Conservation (phyloP, 2,329 filamentous ascomycete species). For the Alternaria viburni region DNA sequence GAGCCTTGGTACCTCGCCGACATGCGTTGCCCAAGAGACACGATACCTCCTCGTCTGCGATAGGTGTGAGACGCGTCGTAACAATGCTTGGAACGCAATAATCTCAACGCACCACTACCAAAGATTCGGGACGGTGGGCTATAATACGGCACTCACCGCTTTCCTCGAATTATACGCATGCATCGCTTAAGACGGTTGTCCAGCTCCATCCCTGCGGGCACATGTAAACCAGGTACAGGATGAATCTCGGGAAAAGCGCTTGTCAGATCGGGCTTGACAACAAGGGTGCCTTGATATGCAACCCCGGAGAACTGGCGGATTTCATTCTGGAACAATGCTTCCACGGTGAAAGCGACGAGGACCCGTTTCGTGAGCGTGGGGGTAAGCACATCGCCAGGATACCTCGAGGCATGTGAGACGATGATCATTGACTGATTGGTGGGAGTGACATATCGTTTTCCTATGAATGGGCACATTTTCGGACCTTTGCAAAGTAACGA, state of each 20-base stretch:
- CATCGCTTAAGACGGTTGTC: neutral
- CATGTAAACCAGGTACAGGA: neutral
- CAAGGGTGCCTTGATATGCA: neutral
- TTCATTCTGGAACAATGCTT: conserved; percentile 1
- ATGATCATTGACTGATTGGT: neutral
- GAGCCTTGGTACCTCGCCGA: neutral
- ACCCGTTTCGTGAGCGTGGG: neutral
- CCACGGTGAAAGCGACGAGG: neutral
- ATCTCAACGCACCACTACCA: conserved; percentile 3
- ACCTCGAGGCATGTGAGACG: neutral
- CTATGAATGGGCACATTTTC: neutral
- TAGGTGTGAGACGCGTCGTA: too few relatives aligned
- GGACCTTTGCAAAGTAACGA: neutral
- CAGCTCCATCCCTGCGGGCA: conserved; percentile 1
- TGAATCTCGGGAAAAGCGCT: conserved; percentile 3
- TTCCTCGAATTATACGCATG: neutral
- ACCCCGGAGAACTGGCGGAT: neutral
- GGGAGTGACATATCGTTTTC: neutral
- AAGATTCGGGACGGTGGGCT: conserved; percentile 2
- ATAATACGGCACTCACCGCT: neutral
- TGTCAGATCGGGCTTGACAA: neutral
- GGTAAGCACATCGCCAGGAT: neutral
- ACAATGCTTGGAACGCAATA: neutral
- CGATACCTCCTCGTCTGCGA: too few relatives aligned
- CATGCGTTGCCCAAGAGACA: neutral